These are phyloP conservation scores for Pigoraptor vietnamica DNA, from an alignment of 78 protist species.

Conservation along the genomic window DNA sequence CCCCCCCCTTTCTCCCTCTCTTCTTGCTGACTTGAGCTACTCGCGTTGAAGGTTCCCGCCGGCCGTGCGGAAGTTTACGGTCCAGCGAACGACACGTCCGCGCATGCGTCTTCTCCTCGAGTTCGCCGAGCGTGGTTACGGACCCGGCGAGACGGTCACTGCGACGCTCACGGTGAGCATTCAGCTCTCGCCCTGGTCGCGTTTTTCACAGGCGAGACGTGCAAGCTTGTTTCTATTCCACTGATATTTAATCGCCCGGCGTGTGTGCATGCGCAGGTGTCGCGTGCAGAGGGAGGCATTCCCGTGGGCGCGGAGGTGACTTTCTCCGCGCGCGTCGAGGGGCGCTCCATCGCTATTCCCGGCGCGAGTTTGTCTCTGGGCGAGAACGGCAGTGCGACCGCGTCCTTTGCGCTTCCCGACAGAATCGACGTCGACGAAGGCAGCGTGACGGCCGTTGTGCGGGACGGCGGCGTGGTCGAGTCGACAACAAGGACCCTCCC, in stretches of 20 bases:
- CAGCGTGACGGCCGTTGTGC: background rate
- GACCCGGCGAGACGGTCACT: background rate
- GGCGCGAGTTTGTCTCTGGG: background rate
- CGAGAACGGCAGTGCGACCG: background rate
- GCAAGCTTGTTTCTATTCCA: too few species aligned
- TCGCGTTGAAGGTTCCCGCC: background rate
- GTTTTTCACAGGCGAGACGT: too few species aligned
- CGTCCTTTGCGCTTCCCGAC: background rate
- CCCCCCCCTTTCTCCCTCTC: background rate
- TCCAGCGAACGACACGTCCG: background rate
- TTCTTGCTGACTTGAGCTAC: background rate
- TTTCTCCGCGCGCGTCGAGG: background rate
- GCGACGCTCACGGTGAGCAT: background rate
- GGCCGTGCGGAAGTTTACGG: background rate
- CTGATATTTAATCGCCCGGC: too few species aligned
- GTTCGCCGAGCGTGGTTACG: background rate
- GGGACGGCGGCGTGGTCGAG: background rate
- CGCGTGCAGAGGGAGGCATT: background rate
- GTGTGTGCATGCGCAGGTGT: too few species aligned
- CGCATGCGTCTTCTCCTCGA: background rate
- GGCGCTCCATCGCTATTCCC: background rate
- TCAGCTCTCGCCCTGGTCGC: too few species aligned
- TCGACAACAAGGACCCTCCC: background rate
- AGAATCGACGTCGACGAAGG: background rate
- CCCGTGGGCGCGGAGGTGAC: background rate